Percentiles rank a stretch among this genome's conserved stretches.
Conservation (phyloP, 2,329 filamentous ascomycete genomes). For the Tolypocladium inflatum region DNA sequence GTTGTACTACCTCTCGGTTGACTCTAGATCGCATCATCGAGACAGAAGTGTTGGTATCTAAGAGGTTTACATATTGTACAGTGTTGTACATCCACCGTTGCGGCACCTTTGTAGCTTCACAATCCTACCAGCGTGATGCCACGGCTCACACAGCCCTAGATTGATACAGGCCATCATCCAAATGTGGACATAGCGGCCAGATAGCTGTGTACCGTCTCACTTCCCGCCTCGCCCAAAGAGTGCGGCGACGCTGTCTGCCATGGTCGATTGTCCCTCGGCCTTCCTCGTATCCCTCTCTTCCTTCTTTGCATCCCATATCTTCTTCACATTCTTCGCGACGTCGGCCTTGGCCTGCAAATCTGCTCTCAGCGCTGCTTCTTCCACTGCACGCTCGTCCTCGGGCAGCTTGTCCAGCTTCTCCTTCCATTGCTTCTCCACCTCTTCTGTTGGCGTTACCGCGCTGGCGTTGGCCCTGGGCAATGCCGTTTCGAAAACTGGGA, state of each 20-base stretch:
- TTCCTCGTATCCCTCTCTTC: conserved; percentile 40
- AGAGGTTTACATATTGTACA: background rate
- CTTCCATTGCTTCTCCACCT: conserved; percentile 41
- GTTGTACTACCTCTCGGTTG: background rate
- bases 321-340: conserved; percentile 45
- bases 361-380: conserved; percentile 54
- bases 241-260: conserved; percentile 18
- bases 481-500: conserved; percentile 50
- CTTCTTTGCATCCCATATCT: conserved; percentile 46
- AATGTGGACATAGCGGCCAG: background rate
- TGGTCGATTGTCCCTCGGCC: conserved; percentile 20
- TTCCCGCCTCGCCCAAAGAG: conserved; percentile 19
- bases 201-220: conserved; percentile 4
- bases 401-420: conserved; percentile 48
- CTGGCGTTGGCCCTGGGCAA: conserved; percentile 27
- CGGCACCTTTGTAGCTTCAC: background rate
- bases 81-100: background rate
- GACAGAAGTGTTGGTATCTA: background rate
- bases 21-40: background rate
- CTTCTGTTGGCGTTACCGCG: conserved; percentile 24
- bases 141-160: background rate
- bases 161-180: background rate
- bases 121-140: background rate
- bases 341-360: conserved; percentile 53
- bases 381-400: conserved; percentile 47